phyloP scores from a whole-genome alignment of 768 basidiomycete genomes.

The Tricholoma terreum region DNA sequence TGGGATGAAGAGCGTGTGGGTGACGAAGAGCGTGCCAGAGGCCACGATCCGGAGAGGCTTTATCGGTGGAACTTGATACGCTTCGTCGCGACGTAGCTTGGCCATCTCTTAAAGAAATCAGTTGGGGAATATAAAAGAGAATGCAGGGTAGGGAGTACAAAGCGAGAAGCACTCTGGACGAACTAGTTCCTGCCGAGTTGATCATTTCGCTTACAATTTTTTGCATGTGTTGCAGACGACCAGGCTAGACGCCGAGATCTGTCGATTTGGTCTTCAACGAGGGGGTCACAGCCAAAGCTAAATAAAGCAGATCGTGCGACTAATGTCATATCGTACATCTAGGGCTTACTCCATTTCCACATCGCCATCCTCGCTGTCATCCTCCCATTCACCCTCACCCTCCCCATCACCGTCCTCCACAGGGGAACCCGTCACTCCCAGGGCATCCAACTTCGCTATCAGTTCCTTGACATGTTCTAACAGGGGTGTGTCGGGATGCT shows the following conservation, averaged over 20 bases:
- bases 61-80: conserved; percentile 19
- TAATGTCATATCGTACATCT: too few relatives aligned
- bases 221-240: conserved; percentile 1
- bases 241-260: not conserved
- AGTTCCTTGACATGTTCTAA: conserved; percentile 76
- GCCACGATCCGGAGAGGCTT: conserved; percentile 70
- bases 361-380: conserved; percentile 56
- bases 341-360: conserved; percentile 49
- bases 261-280: not conserved
- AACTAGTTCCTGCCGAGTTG: not conserved
- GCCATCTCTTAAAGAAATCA: conserved; percentile 32
- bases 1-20: conserved; percentile 65
- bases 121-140: not conserved
- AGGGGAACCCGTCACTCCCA: conserved; percentile 64
- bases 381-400: conserved; percentile 58
- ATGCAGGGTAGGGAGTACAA: not conserved
- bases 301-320: not conserved
- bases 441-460: conserved; percentile 58
- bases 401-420: conserved; percentile 54
- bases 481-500: conserved; percentile 73
- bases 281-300: not conserved
- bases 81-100: conserved; percentile 44
- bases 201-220: conserved; percentile 15
- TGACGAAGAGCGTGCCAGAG: conserved; percentile 77
- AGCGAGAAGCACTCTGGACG: not conserved